These are phyloP conservation scores for Ustilago loliicola DNA, from an alignment of 1,284 basidiomycete species.

Conservation along the genomic window DNA sequence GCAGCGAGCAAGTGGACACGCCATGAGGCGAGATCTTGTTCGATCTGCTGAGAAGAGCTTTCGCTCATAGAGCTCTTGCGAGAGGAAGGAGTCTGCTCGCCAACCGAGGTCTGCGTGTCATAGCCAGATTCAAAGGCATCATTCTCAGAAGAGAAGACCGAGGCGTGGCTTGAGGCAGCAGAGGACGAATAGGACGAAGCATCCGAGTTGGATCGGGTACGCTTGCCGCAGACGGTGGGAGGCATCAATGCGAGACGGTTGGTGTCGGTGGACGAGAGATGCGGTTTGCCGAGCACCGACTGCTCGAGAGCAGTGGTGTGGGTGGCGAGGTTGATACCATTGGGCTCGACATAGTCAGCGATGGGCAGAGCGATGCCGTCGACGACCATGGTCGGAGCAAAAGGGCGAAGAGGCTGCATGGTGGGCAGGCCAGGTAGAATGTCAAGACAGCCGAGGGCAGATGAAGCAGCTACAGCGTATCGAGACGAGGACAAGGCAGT, in stretches of 20 bases:
- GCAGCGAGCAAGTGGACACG: conserved; percentile 32
- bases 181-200: conserved; percentile 45
- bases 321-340: conserved; percentile 43
- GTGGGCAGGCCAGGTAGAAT: conserved; percentile 9
- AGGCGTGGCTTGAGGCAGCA: conserved; percentile 44
- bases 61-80: conserved; percentile 44
- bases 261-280: conserved; percentile 15
- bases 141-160: conserved; percentile 48
- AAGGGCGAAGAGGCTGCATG: conserved; percentile 29
- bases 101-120: conserved; percentile 41
- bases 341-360: conserved; percentile 45
- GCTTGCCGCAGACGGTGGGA: conserved; percentile 44
- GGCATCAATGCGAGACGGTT: conserved; percentile 9
- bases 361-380: conserved; percentile 21
- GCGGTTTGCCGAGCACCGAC: conserved; percentile 49
- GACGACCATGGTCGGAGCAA: conserved; percentile 31
- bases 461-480: conserved; percentile 18
- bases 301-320: conserved; percentile 55
- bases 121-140: conserved; percentile 29
- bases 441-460: conserved; percentile 17
- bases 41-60: conserved; percentile 19
- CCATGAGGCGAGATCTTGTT: conserved; percentile 37
- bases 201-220: conserved; percentile 49
- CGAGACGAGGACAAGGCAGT: conserved; percentile 23
- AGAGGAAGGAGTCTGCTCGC: conserved; percentile 40